Conservation (phyloP, 352 stramenopile genomes). For the Thraustotheca clavata region DNA sequence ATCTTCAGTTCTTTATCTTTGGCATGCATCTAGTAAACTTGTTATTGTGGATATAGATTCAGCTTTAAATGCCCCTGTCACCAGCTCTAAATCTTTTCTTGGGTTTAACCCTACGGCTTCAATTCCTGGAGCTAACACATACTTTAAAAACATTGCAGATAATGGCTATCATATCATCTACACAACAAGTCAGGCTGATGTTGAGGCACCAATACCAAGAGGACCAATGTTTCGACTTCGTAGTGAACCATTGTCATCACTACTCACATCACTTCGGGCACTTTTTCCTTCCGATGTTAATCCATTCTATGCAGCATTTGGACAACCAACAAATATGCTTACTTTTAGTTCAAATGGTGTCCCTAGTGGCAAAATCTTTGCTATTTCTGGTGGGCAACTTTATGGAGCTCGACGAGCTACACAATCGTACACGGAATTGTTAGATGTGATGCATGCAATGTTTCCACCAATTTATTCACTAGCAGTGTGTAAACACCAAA, state of each 20-base stretch:
- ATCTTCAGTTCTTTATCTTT: constrained; percentile 57
- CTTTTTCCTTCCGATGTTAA: constrained; percentile 72
- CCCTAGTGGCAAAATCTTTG: constrained; percentile 65
- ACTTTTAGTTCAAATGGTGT: constrained; percentile 73
- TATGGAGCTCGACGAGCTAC: not conserved
- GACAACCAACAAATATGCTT: constrained; percentile 33
- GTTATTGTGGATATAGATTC: constrained; percentile 80
- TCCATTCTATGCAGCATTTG: constrained; percentile 79
- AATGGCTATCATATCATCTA: constrained; percentile 81
- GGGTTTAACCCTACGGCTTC: constrained; percentile 33
- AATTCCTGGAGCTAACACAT: constrained; percentile 52
- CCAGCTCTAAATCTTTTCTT: constrained; percentile 35
- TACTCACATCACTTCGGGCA: constrained; percentile 45
- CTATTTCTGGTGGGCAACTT: constrained; percentile 34
- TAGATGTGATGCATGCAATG: constrained; percentile 56
- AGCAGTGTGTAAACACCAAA: not conserved
- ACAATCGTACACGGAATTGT: constrained; percentile 53
- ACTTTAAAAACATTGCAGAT: constrained; percentile 51
- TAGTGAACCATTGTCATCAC: constrained; percentile 53
- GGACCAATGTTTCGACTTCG: constrained; percentile 69
- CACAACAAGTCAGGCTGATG: constrained; percentile 34
- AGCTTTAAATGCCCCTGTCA: constrained; percentile 43
- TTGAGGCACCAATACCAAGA: constrained; percentile 38
- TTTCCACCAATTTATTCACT: constrained; percentile 61
- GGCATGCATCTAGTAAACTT: constrained; percentile 58